A percentile compares a stretch with the other conserved stretches of the same genome.
Conservation (phyloP, 2,329 filamentous ascomycete genomes). For the Ophiostoma piceae region DNA sequence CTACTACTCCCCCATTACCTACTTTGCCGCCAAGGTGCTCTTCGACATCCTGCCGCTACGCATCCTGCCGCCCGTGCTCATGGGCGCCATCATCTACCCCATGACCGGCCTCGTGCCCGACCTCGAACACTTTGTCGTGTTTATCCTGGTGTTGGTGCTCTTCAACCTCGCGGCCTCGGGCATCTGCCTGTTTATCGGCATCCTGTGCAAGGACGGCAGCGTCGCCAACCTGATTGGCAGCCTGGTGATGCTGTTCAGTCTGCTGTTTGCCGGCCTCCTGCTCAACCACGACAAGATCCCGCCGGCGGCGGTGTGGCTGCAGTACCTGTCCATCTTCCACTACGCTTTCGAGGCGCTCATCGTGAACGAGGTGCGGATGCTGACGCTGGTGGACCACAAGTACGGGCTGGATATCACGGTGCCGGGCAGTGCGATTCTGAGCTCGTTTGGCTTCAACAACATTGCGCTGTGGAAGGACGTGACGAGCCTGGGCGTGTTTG, state of each 20-base stretch:
- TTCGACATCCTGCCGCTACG: conserved; percentile 95
- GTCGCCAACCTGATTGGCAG: conserved; percentile 93
- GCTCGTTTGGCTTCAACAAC: conserved; percentile 90
- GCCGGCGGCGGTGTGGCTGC: conserved; percentile 77
- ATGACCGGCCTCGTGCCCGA: conserved; percentile 92
- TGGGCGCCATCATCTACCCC: conserved; percentile 93
- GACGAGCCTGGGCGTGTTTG: conserved; percentile 74
- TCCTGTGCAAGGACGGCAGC: conserved; percentile 83
- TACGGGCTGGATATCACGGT: conserved; percentile 96
- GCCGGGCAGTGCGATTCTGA: conserved; percentile 87
- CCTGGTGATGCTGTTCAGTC: conserved; percentile 93
- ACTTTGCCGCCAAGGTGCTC: conserved; percentile 94
- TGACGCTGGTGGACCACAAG: conserved; percentile 88
- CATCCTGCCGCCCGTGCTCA: conserved; percentile 87
- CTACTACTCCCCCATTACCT: conserved; percentile 90
- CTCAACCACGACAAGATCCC: conserved; percentile 95
- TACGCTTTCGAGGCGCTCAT: conserved; percentile 95
- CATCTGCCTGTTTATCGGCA: conserved; percentile 93
- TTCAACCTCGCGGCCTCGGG: conserved; percentile 94
- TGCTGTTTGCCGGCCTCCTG: conserved; percentile 88
- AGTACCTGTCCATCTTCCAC: conserved; percentile 94
- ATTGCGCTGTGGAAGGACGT: conserved; percentile 80
- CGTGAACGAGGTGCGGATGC: conserved; percentile 89
- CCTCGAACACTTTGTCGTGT: conserved; percentile 78
- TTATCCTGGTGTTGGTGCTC: conserved; percentile 83